Conservation (phyloP, 1,284 basidiomycete genomes). For the Gomphus sp. region DNA sequence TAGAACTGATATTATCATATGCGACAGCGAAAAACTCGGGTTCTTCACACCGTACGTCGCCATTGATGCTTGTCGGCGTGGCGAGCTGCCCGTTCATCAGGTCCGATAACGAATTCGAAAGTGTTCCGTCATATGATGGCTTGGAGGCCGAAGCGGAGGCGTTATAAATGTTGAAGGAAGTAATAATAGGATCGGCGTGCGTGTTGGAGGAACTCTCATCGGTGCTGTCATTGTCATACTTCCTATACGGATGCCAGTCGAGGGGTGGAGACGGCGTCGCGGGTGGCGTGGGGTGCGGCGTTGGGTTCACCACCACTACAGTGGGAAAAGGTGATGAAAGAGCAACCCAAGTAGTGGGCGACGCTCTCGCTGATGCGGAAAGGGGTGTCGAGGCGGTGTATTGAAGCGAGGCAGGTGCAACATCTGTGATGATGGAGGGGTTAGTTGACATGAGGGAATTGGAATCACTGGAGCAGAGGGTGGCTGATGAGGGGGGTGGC, state of each 20-base stretch:
- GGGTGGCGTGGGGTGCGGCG: slow-evolving; percentile 9
- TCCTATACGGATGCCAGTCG: not conserved
- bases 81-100: slow-evolving; percentile 1
- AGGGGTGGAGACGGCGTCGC: slow-evolving; percentile 3
- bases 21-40: not conserved
- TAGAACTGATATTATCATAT: not conserved
- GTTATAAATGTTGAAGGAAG: no score
- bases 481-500: no score
- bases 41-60: not conserved
- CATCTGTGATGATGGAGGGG: no score
- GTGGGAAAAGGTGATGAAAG: slow-evolving; percentile 5
- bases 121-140: no score
- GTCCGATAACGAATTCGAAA: not conserved
- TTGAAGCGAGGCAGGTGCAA: no score
- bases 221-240: no score
- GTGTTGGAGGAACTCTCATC: no score
- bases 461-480: no score
- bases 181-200: no score
- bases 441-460: no score
- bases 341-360: not conserved
- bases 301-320: slow-evolving; percentile 6
- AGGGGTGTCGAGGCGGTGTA: no score
- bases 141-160: no score
- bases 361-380: not conserved
- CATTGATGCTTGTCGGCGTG: slow-evolving; percentile 4